Base-by-base conservation (phyloP, 805 yeast species). In the Deakozyma indianensis region DNA sequence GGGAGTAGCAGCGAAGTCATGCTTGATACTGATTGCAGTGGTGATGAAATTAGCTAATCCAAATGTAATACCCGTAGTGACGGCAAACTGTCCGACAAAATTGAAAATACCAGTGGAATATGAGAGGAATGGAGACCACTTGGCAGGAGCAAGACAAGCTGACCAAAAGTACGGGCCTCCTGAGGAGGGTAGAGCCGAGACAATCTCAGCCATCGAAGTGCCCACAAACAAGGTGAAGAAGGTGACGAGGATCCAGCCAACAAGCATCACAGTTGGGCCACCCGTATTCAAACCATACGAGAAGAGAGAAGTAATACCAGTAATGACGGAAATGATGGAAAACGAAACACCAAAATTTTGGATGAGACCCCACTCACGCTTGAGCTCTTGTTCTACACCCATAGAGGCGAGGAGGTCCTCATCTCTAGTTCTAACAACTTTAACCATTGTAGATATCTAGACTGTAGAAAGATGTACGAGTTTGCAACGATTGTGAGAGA, bases 331-430 rank as follows among this genome's bases (percentile, higher is more conserved):
- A 58, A 80, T 78, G 50, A 77, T 76, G 25, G 80, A 73, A 40
- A 76, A 70, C 2, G 82, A 82, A 50, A 77, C 77, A 2, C 81
- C 79, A 52, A 74, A 77, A 7, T 80, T 78, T 41, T 78, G 76
- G 42, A 76, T 51, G 47, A 77, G 69, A 16, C 73, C 68, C 61
- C 75, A 78, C 42, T 67, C 70, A 57, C 85, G 70, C 48, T 60
- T 64, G 49, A 78, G 67, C 51, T 78, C 83, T 55, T 76, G 80
- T 54, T 77, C 77, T 56, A 79, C 79, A 5, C 85, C 85, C 45
- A 79, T 74, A 50, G 75, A 75, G 41, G 50, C 52, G 38, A 57
- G 51, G 29, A 53, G 43, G 24, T 47, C 48, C 42, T 54, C 61
- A 45, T 54, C 59, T 42, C 53, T 55, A 11, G 38, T 32, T n/a